These are phyloP conservation scores for Comarum palustre DNA, from an alignment of 306 rosid species.

Conservation along the genomic window DNA sequence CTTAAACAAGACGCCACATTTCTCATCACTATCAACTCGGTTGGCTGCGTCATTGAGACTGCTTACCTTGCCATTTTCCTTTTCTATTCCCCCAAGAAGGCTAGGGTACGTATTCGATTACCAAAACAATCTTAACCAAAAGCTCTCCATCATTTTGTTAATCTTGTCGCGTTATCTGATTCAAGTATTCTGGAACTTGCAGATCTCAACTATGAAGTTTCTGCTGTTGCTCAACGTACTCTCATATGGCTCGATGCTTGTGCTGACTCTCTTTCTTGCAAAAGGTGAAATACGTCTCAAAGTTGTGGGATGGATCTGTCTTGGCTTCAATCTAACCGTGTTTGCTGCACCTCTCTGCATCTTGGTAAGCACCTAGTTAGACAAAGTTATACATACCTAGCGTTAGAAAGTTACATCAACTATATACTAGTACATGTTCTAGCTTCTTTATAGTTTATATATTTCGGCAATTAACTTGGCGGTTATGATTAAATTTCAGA, in stretches of 20 bases:
- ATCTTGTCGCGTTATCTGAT: neutral
- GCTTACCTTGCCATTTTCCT: constrained; percentile 56
- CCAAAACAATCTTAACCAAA: neutral
- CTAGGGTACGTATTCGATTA: constrained; percentile 45
- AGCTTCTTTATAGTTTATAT: neutral
- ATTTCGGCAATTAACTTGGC: neutral
- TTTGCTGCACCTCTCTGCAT: constrained; percentile 90
- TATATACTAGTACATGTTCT: neutral
- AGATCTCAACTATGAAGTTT: constrained; percentile 59
- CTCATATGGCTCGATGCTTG: constrained; percentile 73
- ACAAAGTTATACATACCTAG: neutral
- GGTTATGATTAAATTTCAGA: constrained; percentile 37
- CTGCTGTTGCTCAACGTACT: constrained; percentile 59
- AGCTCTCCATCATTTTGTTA: neutral
- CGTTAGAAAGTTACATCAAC: neutral
- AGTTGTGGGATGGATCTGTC: constrained; percentile 80
- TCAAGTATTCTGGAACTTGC: constrained; percentile 12
- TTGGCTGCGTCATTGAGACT: constrained; percentile 69
- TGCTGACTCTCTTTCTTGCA: constrained; percentile 52
- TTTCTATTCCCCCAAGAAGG: constrained; percentile 54
- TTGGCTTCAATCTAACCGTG: constrained; percentile 69
- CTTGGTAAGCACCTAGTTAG: constrained; percentile 42
- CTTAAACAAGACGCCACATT: constrained; percentile 56
- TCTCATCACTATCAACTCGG: constrained; percentile 80
- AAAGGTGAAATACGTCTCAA: constrained; percentile 55